These are phyloP conservation scores for Pinus albicaulis DNA, from an alignment of 75 land plant species.

Conservation along the genomic window DNA sequence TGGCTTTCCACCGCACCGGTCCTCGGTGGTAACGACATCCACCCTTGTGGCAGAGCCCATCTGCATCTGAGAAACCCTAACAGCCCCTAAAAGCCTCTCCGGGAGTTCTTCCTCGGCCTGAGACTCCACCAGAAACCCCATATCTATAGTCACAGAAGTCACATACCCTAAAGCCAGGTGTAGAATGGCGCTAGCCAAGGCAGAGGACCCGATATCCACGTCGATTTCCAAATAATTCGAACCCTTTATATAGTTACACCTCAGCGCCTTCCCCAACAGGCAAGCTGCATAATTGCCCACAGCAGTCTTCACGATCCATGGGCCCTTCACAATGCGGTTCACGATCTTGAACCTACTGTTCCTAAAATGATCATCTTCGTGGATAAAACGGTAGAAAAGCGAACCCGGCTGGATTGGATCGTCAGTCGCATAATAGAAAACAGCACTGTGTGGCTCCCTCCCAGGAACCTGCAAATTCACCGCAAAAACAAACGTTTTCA, in stretches of 20 bases:
- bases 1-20: background rate
- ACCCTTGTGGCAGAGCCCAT: conserved; percentile 28
- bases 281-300: conserved; percentile 55
- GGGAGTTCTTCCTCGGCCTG: conserved; percentile 45
- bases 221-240: conserved; percentile 48
- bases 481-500: conserved; percentile 30
- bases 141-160: conserved; percentile 38
- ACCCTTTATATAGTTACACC: conserved; percentile 37
- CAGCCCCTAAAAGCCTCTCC: conserved; percentile 43
- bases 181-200: conserved; percentile 42
- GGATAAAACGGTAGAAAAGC: conserved; percentile 40
- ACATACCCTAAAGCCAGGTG: conserved; percentile 49
- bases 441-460: conserved; percentile 37
- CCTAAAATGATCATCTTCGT: conserved; percentile 44
- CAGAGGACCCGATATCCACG: conserved; percentile 47
- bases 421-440: conserved; percentile 45
- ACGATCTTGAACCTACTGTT: conserved; percentile 45
- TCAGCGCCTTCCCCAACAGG: conserved; percentile 45
- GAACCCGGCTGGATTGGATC: conserved; percentile 33
- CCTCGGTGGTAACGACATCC: background rate
- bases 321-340: conserved; percentile 44
- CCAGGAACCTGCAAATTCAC: conserved; percentile 52
- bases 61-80: conserved; percentile 43
- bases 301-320: conserved; percentile 46
- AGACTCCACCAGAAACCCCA: conserved; percentile 41